Percentiles rank a stretch among this genome's conserved stretches.
phyloP scores from a whole-genome alignment of 164 flowering plant species.

The Stephania cephalantha region DNA sequence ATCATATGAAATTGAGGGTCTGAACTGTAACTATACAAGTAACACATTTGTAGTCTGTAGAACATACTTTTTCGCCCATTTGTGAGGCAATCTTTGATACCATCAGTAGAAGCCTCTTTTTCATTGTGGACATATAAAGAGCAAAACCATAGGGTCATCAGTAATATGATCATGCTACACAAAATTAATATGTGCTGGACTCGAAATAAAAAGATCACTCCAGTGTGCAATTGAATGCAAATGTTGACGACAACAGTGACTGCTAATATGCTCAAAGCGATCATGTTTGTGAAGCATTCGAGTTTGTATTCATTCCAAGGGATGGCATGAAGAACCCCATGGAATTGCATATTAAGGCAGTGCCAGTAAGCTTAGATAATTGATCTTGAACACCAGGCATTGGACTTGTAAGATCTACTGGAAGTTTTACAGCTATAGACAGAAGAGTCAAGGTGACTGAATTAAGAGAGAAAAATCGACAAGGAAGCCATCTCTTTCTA shows the following conservation, averaged over 20 bases:
- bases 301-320: not conserved
- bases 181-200: not conserved
- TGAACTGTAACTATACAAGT: not conserved
- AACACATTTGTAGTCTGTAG: not conserved
- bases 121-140: too few relatives aligned
- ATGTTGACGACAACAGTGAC: not conserved
- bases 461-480: slow-evolving; percentile 9
- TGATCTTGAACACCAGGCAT: slow-evolving; percentile 13
- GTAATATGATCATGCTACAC: slow-evolving; percentile 2
- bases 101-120: not conserved
- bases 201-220: not conserved
- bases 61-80: not conserved
- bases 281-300: not conserved
- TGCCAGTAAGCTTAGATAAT: slow-evolving; percentile 14
- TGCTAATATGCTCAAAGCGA: not conserved
- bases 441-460: slow-evolving; percentile 10
- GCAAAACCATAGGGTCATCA: not conserved
- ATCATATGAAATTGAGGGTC: not conserved
- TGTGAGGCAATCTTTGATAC: not conserved
- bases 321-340: not conserved
- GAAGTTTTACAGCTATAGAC: slow-evolving; percentile 16
- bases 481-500: not conserved
- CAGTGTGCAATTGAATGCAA: not conserved
- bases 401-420: slow-evolving; percentile 9
- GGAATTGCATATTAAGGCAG: slow-evolving; percentile 7